Evolutionary conservation across 768 basidiomycete species (phyloP).

Genomic region (Pisolithus sp.): DNA sequence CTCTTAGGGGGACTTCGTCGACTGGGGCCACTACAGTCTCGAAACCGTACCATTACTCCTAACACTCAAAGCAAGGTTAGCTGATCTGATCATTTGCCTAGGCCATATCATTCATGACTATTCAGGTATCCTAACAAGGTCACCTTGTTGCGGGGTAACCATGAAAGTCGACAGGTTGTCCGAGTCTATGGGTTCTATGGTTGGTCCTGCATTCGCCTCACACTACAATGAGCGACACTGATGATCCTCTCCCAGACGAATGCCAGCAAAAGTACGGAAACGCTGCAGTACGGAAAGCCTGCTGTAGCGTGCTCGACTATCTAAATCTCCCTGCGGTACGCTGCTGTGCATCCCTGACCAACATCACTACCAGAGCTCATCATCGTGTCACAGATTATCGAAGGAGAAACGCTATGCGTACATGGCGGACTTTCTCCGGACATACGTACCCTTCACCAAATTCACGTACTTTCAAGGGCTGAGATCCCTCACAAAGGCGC

Average conservation of each 20-base stretch:
- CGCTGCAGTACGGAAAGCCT: constrained; percentile 93
- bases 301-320: constrained; percentile 94
- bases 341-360: not conserved
- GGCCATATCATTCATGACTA: constrained; percentile 3
- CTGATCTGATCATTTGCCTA: not conserved
- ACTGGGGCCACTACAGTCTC: constrained; percentile 91
- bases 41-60: constrained; percentile 90
- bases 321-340: constrained; percentile 89
- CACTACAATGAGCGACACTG: not conserved
- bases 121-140: constrained; percentile 87
- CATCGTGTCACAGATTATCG: constrained; percentile 67
- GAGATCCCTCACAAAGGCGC: constrained; percentile 99
- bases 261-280: constrained; percentile 98
- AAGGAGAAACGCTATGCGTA: constrained; percentile 87
- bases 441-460: constrained; percentile 90
- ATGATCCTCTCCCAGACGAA: constrained; percentile 53
- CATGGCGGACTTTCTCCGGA: constrained; percentile 96
- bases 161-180: constrained; percentile 95
- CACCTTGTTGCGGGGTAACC: constrained; percentile 88
- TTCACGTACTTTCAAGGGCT: constrained; percentile 86
- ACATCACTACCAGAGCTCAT: not conserved
- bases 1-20: constrained; percentile 90
- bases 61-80: constrained; percentile 81
- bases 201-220: constrained; percentile 29
- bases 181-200: constrained; percentile 99